phyloP scores from a whole-genome alignment of 495 filamentous ascomycete species.

The Parachaetomium inaequale region DNA sequence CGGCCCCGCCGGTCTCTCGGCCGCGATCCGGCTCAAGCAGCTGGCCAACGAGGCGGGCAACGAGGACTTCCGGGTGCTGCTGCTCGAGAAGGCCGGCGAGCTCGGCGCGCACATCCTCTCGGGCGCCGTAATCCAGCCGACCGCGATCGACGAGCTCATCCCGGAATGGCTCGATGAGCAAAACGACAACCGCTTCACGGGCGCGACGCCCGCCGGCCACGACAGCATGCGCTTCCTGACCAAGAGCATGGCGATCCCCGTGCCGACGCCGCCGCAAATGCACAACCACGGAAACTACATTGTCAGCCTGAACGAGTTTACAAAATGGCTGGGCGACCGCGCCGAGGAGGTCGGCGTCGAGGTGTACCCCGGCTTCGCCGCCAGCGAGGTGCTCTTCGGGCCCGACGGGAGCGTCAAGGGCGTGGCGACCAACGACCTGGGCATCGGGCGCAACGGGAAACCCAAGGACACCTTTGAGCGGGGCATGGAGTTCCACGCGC shows the following conservation, averaged over 20 bases:
- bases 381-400: slow-evolving; percentile 85
- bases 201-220: slow-evolving; percentile 72
- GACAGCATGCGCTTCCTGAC: slow-evolving; percentile 96
- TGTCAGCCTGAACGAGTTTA: slow-evolving; percentile 87
- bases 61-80: slow-evolving; percentile 87
- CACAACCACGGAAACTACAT: slow-evolving; percentile 98
- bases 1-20: slow-evolving; percentile 85
- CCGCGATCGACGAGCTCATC: slow-evolving; percentile 82
- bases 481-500: slow-evolving; percentile 97
- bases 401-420: slow-evolving; percentile 84
- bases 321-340: slow-evolving; percentile 90
- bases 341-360: slow-evolving; percentile 99
- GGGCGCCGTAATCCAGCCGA: slow-evolving; percentile 91
- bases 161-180: slow-evolving; percentile 89
- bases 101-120: slow-evolving; percentile 93
- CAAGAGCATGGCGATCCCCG: slow-evolving; percentile 68
- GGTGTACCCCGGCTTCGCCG: slow-evolving; percentile 93
- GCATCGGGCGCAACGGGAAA: slow-evolving; percentile 73
- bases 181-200: slow-evolving; percentile 79
- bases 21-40: slow-evolving; percentile 93
- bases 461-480: slow-evolving; percentile 90
- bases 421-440: slow-evolving; percentile 94
- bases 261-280: slow-evolving; percentile 95
- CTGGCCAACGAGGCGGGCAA: slow-evolving; percentile 93
- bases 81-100: slow-evolving; percentile 95